These are phyloP conservation scores for Malus hybrid DNA, from an alignment of 331 rosid genomes.

Conservation along the genomic window DNA sequence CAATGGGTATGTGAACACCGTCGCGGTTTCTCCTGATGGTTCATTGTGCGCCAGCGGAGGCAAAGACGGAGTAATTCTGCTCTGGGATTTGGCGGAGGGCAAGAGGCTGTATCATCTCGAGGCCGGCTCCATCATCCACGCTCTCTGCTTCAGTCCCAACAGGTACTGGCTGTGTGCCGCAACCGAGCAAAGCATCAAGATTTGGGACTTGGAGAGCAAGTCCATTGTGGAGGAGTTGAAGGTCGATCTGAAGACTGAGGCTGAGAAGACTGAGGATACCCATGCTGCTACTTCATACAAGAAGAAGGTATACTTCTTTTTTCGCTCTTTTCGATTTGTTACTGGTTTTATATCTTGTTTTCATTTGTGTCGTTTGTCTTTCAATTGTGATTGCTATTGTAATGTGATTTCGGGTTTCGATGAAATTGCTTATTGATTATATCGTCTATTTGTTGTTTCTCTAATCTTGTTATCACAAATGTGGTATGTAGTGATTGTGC, in stretches of 20 bases:
- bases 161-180: constrained; percentile 99
- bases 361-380: not conserved
- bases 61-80: constrained; percentile 74
- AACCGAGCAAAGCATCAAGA: constrained; percentile 87
- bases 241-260: constrained; percentile 78
- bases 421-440: not conserved
- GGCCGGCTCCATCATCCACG: constrained; percentile 80
- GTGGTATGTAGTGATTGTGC: not conserved
- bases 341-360: not conserved
- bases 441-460: not conserved
- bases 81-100: constrained; percentile 98
- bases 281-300: constrained; percentile 42
- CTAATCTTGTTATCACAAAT: not conserved
- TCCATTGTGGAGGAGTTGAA: constrained; percentile 88
- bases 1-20: constrained; percentile 75
- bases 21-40: constrained; percentile 93
- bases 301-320: constrained; percentile 49
- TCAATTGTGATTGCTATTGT: not conserved
- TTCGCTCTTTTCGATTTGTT: not conserved
- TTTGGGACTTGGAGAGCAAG: constrained; percentile 99
- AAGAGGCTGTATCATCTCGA: constrained; percentile 77
- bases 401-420: not conserved
- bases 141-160: constrained; percentile 90
- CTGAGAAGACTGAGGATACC: constrained; percentile 56
- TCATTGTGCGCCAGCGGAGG: constrained; percentile 95